A percentile compares a stretch with the other conserved stretches of the same genome.
Evolutionary conservation across 805 yeast genomes (phyloP).

Genomic region (Barnettozyma sp.): DNA sequence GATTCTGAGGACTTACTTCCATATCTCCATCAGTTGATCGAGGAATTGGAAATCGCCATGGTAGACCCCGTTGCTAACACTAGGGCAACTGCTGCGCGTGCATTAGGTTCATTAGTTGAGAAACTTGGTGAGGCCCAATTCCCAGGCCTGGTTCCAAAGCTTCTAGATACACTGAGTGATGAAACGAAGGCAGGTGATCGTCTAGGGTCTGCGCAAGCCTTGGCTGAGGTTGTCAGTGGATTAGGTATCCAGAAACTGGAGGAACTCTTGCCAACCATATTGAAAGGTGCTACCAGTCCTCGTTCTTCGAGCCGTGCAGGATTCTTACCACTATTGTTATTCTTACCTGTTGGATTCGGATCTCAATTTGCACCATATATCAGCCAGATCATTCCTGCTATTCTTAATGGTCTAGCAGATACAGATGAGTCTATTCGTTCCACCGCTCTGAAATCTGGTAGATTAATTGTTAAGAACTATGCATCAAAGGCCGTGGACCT

Average conservation of each 20-base stretch:
- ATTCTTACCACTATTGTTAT: constrained; percentile 80
- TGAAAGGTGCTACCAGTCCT: constrained; percentile 61
- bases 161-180: constrained; percentile 70
- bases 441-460: constrained; percentile 85
- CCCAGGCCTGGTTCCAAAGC: constrained; percentile 83
- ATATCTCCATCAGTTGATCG: constrained; percentile 68
- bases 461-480: constrained; percentile 83
- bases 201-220: constrained; percentile 94
- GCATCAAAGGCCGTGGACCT: constrained; percentile 91
- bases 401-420: constrained; percentile 87
- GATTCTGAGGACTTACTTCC: constrained; percentile 82
- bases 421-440: constrained; percentile 80
- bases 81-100: constrained; percentile 95
- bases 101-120: constrained; percentile 92
- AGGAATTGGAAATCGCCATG: constrained; percentile 88
- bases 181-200: constrained; percentile 81
- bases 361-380: constrained; percentile 86
- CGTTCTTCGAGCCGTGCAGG: constrained; percentile 80
- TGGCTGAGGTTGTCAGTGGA: constrained; percentile 90
- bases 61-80: constrained; percentile 98
- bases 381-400: constrained; percentile 81
- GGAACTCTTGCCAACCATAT: constrained; percentile 75
- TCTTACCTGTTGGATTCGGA: constrained; percentile 92
- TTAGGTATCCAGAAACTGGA: constrained; percentile 84
- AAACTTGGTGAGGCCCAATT: constrained; percentile 93